A percentile compares a stretch with the other conserved stretches of the same genome.
These are phyloP conservation scores for Kalaharituber pfeilii DNA, from an alignment of 2,329 filamentous ascomycete species.

Conservation along the genomic window DNA sequence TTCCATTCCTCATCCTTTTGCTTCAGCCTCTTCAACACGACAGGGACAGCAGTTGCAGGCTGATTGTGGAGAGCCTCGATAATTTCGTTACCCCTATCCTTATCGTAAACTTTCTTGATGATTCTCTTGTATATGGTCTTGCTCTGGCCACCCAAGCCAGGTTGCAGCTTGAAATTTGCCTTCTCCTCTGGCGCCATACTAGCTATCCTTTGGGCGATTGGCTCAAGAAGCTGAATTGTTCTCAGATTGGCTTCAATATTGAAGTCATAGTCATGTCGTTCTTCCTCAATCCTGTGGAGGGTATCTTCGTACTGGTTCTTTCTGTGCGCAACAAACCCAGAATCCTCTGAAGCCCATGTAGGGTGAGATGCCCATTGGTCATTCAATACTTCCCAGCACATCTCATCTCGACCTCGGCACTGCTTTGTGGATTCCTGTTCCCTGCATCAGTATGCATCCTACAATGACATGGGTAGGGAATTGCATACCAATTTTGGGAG, in stretches of 20 bases:
- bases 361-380: conserved; percentile 98
- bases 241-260: conserved; percentile 91
- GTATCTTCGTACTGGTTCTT: conserved; percentile 94
- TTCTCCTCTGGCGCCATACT: conserved; percentile 59
- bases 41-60: conserved; percentile 73
- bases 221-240: conserved; percentile 89
- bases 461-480: background rate
- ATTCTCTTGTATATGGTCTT: conserved; percentile 94
- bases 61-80: conserved; percentile 71
- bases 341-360: conserved; percentile 96
- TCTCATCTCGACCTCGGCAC: conserved; percentile 84
- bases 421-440: conserved; percentile 62
- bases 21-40: conserved; percentile 76
- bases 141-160: conserved; percentile 75
- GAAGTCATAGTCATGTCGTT: conserved; percentile 96
- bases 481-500: conserved; percentile 54
- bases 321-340: conserved; percentile 88
- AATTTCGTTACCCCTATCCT: conserved; percentile 65
- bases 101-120: conserved; percentile 90
- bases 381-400: conserved; percentile 84
- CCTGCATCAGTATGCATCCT: background rate
- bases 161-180: conserved; percentile 58
- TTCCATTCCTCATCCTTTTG: conserved; percentile 97
- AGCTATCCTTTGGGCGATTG: conserved; percentile 77
- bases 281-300: conserved; percentile 89